phyloP scores from a whole-genome alignment of 2,329 filamentous ascomycete genomes.

The Pseudonectria buxi region DNA sequence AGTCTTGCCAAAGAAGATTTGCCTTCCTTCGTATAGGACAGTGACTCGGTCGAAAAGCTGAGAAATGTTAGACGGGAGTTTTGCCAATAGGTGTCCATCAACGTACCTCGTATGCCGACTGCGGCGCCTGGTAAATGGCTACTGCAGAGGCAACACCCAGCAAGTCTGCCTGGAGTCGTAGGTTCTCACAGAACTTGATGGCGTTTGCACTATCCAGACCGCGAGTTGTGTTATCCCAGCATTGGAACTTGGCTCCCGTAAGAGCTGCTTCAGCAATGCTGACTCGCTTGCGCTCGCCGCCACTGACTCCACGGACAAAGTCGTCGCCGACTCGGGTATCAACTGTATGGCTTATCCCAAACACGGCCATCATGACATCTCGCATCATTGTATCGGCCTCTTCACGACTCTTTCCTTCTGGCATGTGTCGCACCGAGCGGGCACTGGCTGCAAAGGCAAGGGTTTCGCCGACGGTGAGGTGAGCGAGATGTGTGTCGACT shows the following conservation, averaged over 20 bases:
- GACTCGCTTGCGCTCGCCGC: constrained; percentile 72
- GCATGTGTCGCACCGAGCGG: constrained; percentile 52
- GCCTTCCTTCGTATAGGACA: constrained; percentile 60
- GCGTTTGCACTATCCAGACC: constrained; percentile 24
- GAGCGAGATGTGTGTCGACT: constrained; percentile 56
- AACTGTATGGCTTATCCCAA: constrained; percentile 67
- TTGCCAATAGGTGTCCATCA: too few species aligned
- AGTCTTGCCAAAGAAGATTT: constrained; percentile 58
- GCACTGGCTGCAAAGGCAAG: constrained; percentile 57
- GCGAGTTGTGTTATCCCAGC: constrained; percentile 27
- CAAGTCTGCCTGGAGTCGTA: constrained; percentile 22
- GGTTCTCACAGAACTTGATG: constrained; percentile 19
- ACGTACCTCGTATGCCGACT: constrained; percentile 45
- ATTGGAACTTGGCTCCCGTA: constrained; percentile 20
- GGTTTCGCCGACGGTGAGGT: constrained; percentile 60
- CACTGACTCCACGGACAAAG: constrained; percentile 62
- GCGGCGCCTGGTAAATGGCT: constrained; percentile 55
- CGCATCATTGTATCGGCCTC: constrained; percentile 20
- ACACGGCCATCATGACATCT: constrained; percentile 65
- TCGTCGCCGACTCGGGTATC: constrained; percentile 68
- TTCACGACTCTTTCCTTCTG: constrained; percentile 6
- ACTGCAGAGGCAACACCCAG: constrained; percentile 21
- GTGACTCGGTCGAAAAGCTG: constrained; percentile 61
- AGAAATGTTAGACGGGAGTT: constrained; percentile 36
- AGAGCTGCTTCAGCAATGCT: constrained; percentile 62